A percentile compares a stretch with the other conserved stretches of the same genome.
These are phyloP conservation scores for Dactylellina sp. DNA, from an alignment of 2,329 filamentous ascomycete genomes.

Conservation along the genomic window DNA sequence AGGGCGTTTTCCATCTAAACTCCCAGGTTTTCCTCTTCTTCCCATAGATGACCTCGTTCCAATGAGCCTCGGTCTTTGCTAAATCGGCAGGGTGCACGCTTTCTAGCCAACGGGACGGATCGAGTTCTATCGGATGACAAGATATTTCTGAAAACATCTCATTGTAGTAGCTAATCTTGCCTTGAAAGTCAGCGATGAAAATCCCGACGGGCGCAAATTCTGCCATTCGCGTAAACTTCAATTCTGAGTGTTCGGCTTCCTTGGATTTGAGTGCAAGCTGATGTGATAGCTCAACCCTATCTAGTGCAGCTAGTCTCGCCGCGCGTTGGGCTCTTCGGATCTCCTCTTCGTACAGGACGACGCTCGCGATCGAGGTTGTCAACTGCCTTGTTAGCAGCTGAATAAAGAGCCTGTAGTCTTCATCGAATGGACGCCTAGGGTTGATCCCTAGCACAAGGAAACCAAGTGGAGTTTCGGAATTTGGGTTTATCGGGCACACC, in stretches of 20 bases:
- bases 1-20: conserved; percentile 54
- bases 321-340: conserved; percentile 79
- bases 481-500: conserved; percentile 82
- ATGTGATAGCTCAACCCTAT: conserved; percentile 80
- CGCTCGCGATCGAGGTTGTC: conserved; percentile 82
- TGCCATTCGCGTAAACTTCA: conserved; percentile 84
- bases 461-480: conserved; percentile 77
- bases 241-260: conserved; percentile 71
- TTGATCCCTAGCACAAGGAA: conserved; percentile 85
- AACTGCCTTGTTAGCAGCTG: conserved; percentile 68
- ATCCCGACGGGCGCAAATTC: conserved; percentile 86
- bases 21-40: conserved; percentile 53
- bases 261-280: conserved; percentile 75
- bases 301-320: conserved; percentile 78
- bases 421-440: conserved; percentile 80
- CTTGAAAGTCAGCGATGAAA: conserved; percentile 80
- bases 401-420: conserved; percentile 82
- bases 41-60: conserved; percentile 42
- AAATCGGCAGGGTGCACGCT: conserved; percentile 43
- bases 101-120: conserved; percentile 54
- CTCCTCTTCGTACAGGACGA: conserved; percentile 85
- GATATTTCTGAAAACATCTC: conserved; percentile 74
- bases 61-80: conserved; percentile 42
- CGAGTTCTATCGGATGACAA: conserved; percentile 31
- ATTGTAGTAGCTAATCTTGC: conserved; percentile 82